Evolutionary conservation across 805 yeast genomes (phyloP), one percentile per base, ranked within the genome.

Genomic region (Suhomyces canberraensis): DNA sequence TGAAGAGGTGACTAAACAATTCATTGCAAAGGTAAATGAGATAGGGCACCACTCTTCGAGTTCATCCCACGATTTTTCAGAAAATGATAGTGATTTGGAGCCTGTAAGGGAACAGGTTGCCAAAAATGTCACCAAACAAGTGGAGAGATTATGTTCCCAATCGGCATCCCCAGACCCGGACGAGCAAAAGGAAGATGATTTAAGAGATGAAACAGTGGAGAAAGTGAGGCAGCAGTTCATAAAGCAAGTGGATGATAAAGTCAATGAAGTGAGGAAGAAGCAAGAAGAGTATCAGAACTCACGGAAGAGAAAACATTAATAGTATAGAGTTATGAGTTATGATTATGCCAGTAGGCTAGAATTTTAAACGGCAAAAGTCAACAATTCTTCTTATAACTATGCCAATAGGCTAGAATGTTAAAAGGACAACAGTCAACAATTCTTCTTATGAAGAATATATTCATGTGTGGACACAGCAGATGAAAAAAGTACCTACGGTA

Each of bases 11-110:
- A 56, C 63, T 9, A 48, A 60, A 35, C 61, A 60, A 37, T 58
- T 61, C 31, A 46, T 58, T 20, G 52, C 50, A 21, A 60, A 61
- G 37, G 64, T 60, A 14, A 55, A 59, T 21, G 66, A 61, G 35
- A 58, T 60, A 34, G 55, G 51, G 19, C 55, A 52, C 36, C 36
- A 29, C 27, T 21, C 25, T 8, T n/a, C 31, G 1, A 26, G 33
- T 8, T 50, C 56, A 3, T 35, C 52, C 16, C 28, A 39, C 20
- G 53, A 47, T 16, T 33, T 44, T 4, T 36, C 50, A 8, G 46
- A 42, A 3, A 47, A 46, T 27, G 42, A 45, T 26, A 34, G 29
- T 16, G 44, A 42, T 34, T 39, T 51, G 13, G 52, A 51, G 11
- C 50, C 56, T 18, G 64, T 58, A 3, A 53, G 54, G 31, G 49